Conservation (phyloP, 768 basidiomycete species). For the Dioszegia hungarica region DNA sequence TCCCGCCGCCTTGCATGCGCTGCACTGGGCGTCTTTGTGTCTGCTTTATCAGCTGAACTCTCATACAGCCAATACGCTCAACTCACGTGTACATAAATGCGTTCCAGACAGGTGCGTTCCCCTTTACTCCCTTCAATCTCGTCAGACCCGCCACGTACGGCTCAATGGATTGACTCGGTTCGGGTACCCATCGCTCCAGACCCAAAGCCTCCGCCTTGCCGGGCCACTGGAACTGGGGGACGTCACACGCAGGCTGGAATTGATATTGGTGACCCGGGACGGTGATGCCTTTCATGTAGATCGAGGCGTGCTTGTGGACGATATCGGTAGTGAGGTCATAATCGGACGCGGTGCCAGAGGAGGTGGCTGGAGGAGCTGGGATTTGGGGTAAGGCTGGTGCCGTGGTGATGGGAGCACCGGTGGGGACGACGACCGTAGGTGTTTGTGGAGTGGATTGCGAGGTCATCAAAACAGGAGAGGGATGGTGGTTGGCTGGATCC, state of each 20-base stretch:
- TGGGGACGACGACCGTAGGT: too few species aligned
- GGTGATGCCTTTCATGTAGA: not conserved
- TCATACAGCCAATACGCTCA: not conserved
- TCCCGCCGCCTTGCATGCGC: not conserved
- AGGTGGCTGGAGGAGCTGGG: not conserved
- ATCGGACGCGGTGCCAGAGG: not conserved
- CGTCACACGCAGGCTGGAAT: not conserved
- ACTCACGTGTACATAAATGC: constrained; percentile 4
- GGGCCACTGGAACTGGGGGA: not conserved
- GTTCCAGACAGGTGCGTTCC: not conserved
- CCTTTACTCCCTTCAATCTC: not conserved
- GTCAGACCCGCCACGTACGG: not conserved
- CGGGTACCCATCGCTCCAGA: not conserved
- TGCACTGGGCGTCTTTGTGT: not conserved
- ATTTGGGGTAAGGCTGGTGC: too few species aligned
- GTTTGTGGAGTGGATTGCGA: too few species aligned
- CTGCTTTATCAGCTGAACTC: not conserved
- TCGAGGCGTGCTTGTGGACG: not conserved
- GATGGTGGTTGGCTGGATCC: too few species aligned
- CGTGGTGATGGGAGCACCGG: not conserved
- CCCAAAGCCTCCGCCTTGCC: not conserved
- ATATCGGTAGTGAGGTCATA: not conserved
- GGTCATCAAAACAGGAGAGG: too few species aligned
- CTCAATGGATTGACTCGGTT: not conserved
- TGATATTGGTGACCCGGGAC: not conserved